Conservation (phyloP, 305 asterid genomes). For the Coffea humblotiana region DNA sequence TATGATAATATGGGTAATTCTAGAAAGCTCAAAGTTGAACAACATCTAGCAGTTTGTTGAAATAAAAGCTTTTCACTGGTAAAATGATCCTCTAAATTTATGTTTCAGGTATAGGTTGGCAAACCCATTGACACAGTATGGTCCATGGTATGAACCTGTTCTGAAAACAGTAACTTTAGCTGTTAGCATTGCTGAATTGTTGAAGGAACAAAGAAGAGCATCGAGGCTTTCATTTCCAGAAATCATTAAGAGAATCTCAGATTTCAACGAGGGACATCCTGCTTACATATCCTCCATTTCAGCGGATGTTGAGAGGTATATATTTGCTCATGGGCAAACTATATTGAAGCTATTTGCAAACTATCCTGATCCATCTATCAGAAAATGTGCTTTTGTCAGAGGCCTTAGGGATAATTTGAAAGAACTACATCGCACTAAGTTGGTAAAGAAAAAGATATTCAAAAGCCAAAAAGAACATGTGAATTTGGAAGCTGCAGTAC, state of each 20-base stretch:
- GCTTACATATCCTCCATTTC: slow-evolving; percentile 16
- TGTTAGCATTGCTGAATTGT: slow-evolving; percentile 5
- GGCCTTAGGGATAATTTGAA: slow-evolving; percentile 12
- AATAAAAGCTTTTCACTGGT: not conserved
- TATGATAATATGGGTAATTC: not conserved
- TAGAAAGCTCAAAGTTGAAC: not conserved
- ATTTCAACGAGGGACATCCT: slow-evolving; percentile 15
- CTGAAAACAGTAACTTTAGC: slow-evolving; percentile 16
- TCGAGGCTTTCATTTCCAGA: slow-evolving; percentile 21
- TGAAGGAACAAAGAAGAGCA: slow-evolving; percentile 25
- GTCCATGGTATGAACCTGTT: slow-evolving; percentile 24
- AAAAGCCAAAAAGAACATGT: slow-evolving; percentile 3
- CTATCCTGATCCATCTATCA: slow-evolving; percentile 17
- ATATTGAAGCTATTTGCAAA: slow-evolving; percentile 18
- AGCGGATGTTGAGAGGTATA: slow-evolving; percentile 18
- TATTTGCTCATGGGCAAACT: slow-evolving; percentile 18
- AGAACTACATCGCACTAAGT: slow-evolving; percentile 6
- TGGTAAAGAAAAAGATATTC: slow-evolving; percentile 2
- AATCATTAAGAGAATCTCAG: slow-evolving; percentile 19
- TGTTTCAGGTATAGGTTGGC: slow-evolving; percentile 20
- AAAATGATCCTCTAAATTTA: not conserved
- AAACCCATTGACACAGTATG: slow-evolving; percentile 18
- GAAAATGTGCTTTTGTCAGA: slow-evolving; percentile 22
- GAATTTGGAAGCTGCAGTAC: not conserved
- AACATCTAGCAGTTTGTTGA: not conserved